phyloP scores from a whole-genome alignment of 371 early-diverging fungal genomes.

The Lichtheimia ornata region DNA sequence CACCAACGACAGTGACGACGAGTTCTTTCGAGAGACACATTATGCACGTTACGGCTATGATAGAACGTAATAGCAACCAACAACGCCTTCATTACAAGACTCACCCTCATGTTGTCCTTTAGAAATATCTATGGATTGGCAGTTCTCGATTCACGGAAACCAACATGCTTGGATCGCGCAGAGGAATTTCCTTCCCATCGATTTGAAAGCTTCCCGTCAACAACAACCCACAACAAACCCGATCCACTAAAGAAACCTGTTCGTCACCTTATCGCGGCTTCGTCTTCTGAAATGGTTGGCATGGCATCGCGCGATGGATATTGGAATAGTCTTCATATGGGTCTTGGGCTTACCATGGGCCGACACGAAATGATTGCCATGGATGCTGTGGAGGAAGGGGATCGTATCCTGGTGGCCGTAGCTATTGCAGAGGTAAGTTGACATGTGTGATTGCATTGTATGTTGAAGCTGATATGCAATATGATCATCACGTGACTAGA shows the following conservation, averaged over 20 bases:
- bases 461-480: background rate
- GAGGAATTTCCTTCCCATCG: constrained; percentile 51
- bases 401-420: constrained; percentile 26
- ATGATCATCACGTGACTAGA: constrained; percentile 14
- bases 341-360: constrained; percentile 38
- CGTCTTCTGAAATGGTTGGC: constrained; percentile 45
- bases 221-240: background rate
- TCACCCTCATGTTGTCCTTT: background rate
- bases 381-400: constrained; percentile 38
- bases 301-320: constrained; percentile 49
- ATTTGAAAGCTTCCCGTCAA: constrained; percentile 18
- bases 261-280: constrained; percentile 43
- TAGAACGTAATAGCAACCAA: constrained; percentile 38
- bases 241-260: constrained; percentile 25
- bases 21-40: constrained; percentile 46
- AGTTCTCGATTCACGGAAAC: constrained; percentile 32
- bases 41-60: constrained; percentile 51
- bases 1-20: constrained; percentile 9
- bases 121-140: constrained; percentile 52
- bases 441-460: too few species aligned
- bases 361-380: constrained; percentile 46
- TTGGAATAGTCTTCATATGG: constrained; percentile 43
- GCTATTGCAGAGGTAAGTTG: constrained; percentile 39
- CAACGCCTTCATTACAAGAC: background rate
- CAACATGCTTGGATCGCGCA: constrained; percentile 38